These are phyloP conservation scores for Mycosphaerella arachidis DNA, from an alignment of 2,329 filamentous ascomycete genomes.

Conservation along the genomic window DNA sequence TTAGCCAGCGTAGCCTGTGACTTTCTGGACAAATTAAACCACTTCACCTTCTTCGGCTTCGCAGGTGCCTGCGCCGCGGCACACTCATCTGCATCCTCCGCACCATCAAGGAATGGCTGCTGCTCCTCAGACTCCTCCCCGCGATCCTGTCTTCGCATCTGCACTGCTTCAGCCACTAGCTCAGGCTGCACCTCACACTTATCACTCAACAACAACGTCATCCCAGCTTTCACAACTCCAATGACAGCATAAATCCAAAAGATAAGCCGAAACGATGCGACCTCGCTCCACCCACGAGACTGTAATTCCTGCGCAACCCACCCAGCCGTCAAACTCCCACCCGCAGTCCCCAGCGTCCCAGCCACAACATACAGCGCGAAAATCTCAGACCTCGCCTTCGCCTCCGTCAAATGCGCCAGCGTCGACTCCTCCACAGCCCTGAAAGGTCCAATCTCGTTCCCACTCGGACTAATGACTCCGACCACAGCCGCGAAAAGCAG, in stretches of 20 bases:
- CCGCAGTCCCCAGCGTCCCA: constrained; percentile 28
- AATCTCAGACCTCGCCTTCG: constrained; percentile 24
- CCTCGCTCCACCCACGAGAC: constrained; percentile 33
- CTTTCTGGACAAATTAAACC: constrained; percentile 12
- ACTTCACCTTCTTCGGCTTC: constrained; percentile 4
- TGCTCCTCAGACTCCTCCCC: constrained; percentile 12
- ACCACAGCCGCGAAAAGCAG: constrained; percentile 31
- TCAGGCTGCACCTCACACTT: constrained; percentile 34
- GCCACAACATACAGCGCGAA: constrained; percentile 32
- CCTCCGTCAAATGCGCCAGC: constrained; percentile 29
- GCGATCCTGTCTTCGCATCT: constrained; percentile 2
- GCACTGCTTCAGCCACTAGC: constrained; percentile 1
- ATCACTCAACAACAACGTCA: constrained; percentile 38
- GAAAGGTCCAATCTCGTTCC: constrained; percentile 36
- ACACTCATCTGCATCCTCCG: constrained; percentile 1
- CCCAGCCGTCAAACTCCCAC: constrained; percentile 33
- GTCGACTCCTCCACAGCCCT: constrained; percentile 34
- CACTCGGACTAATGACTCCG: constrained; percentile 33
- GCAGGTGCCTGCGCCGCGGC: not conserved
- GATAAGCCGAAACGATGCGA: constrained; percentile 38
- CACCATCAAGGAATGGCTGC: constrained; percentile 12
- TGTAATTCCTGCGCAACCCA: constrained; percentile 35
- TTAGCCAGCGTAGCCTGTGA: constrained; percentile 41
- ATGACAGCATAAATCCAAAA: constrained; percentile 43
- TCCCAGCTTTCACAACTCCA: constrained; percentile 36